Conservation (phyloP, 208 protist genomes). For the Acanthamoeba divionensis region DNA sequence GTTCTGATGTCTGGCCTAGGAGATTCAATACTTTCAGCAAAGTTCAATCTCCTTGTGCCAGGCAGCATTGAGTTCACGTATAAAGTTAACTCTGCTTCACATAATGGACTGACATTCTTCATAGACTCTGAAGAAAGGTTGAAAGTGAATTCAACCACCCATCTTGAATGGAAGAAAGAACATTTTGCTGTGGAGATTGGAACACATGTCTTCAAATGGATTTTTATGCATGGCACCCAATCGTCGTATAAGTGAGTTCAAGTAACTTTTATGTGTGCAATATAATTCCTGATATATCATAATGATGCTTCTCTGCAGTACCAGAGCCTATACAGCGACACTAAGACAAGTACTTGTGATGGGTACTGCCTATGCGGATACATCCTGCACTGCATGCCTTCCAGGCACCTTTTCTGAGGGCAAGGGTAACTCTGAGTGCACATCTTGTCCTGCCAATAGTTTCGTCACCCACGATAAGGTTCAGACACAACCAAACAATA, state of each 20-base stretch:
- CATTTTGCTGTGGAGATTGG: neutral
- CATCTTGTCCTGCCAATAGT: neutral
- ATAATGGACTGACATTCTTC: neutral
- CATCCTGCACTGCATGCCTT: neutral
- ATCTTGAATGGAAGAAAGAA: neutral
- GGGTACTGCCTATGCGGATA: neutral
- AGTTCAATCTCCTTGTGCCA: conserved; percentile 1
- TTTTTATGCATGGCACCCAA: neutral
- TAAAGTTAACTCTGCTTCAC: neutral
- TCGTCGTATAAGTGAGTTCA: too few relatives aligned
- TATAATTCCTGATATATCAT: too few relatives aligned
- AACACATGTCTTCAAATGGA: neutral
- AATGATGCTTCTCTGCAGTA: too few relatives aligned
- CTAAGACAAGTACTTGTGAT: neutral
- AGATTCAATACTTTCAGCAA: neutral
- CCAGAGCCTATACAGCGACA: too few relatives aligned
- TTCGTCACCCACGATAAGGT: too few relatives aligned
- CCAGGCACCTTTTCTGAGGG: neutral
- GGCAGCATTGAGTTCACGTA: neutral
- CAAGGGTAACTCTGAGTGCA: neutral
- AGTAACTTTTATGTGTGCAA: too few relatives aligned
- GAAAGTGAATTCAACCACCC: neutral
- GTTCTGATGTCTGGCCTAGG: neutral
- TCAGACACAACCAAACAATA: too few relatives aligned
- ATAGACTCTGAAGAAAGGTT: neutral